Base-by-base conservation (phyloP, 2,329 filamentous ascomycete genomes). In the Pyrenochaeta sp. region DNA sequence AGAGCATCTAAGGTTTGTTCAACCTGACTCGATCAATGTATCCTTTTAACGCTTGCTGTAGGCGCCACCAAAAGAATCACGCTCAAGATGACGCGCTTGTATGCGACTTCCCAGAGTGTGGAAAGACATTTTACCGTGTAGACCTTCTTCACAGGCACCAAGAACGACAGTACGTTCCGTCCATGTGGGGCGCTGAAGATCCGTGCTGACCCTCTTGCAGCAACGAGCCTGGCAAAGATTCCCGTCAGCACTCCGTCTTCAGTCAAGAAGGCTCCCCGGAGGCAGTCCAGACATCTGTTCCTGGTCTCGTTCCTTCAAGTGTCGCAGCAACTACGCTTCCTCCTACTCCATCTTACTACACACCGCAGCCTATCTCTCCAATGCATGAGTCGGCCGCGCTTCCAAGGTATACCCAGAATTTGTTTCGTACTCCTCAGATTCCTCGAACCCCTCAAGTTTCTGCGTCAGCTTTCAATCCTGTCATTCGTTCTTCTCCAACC, bases 31-130 rank as follows among this genome's bases (percentile, higher is more conserved):
- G 6, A 19, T 21, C 10, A 11, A 27, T 18, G 9, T 11, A 7
- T 24, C n/a, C 23, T 37, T 30, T 45, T 54, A 45, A 60, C 24
- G 30, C 39, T 8, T 6, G 14, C 11, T 31, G 11, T 40, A 76
- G 75, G 53, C 72, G 75, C 44, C 75, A 77, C 50, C 71, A 76
- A 49, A 73, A 74, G 41, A 77, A 77, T 42, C 75, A 78, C 50
- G 69, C 69, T 22, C 69, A 72, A 23, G 71, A 72, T 37, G 70
- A 69, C 40, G 62, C 67, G 6, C 66, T 74, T 24, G 55, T 65
- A 5, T 78, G 75, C 56, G 67, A 74, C 20, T 65, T 68, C 20
- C 56, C 68, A 13, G 63, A 65, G 18, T 78, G 75, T 56, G 69
- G 65, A 11, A 74, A 74, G 41, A 65, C 67, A 1, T 78, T 77